Evolutionary conservation across 257 asterid genomes (phyloP).

Genomic region (Prunella vulgaris): DNA sequence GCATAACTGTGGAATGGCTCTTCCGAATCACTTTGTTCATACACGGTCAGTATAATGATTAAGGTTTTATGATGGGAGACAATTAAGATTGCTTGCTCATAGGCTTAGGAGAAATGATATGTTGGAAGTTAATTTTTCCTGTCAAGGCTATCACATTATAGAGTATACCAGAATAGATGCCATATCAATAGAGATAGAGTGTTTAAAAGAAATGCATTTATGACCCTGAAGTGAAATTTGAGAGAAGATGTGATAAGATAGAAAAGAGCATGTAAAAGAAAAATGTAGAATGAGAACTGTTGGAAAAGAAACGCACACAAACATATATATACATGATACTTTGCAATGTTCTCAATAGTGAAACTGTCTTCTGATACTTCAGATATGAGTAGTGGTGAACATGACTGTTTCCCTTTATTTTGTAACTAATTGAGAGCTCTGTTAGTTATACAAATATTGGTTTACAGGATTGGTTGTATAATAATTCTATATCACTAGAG

Average conservation of each 20-base stretch:
- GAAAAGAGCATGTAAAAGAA: slow-evolving; percentile 5
- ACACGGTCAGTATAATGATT: slow-evolving; percentile 3
- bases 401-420: neutral
- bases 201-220: neutral
- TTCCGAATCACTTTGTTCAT: slow-evolving; percentile 8
- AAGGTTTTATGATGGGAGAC: neutral
- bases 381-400: slow-evolving; percentile 33
- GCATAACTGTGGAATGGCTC: slow-evolving; percentile 18
- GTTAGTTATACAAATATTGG: neutral
- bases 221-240: slow-evolving; percentile 4
- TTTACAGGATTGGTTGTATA: neutral
- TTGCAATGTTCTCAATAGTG: neutral
- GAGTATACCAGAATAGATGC: neutral
- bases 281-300: neutral
- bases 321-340: neutral
- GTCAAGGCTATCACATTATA: neutral
- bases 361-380: slow-evolving; percentile 17
- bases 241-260: slow-evolving; percentile 6
- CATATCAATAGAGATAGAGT: neutral
- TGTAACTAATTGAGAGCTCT: neutral
- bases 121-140: neutral
- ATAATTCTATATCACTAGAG: neutral
- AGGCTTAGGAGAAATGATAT: neutral
- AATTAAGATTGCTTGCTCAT: neutral
- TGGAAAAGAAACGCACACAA: neutral